phyloP scores from a whole-genome alignment of 768 basidiomycete genomes.

The Leccinum rimulosum region DNA sequence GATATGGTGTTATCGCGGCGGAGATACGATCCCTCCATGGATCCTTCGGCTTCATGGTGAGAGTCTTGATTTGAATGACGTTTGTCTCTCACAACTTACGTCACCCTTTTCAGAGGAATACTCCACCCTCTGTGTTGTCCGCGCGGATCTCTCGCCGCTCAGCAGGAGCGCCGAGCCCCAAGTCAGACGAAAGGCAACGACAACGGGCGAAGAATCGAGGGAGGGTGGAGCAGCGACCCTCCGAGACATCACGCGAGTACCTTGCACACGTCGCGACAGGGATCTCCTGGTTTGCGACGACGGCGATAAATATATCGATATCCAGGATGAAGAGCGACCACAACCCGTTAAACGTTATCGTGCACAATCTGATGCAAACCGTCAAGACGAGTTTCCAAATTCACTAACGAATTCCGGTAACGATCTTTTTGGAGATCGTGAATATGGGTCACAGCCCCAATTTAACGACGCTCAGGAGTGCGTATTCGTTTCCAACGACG shows the following conservation, averaged over 20 bases:
- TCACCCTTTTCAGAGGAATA: constrained; percentile 51
- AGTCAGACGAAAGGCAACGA: constrained; percentile 24
- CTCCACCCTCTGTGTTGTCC: constrained; percentile 75
- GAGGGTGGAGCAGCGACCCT: background rate
- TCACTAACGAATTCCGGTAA: constrained; percentile 4
- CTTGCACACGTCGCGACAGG: constrained; percentile 42
- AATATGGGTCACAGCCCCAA: background rate
- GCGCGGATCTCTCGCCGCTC: constrained; percentile 72
- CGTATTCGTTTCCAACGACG: background rate
- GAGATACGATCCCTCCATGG: constrained; percentile 69
- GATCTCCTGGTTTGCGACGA: too few relatives aligned
- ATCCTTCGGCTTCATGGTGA: constrained; percentile 55
- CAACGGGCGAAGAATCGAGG: background rate
- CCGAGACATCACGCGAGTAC: background rate
- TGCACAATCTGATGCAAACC: constrained; percentile 6
- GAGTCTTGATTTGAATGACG: background rate
- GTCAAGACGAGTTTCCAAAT: background rate
- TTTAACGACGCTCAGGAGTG: constrained; percentile 9
- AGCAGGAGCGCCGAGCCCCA: constrained; percentile 69
- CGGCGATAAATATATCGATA: background rate
- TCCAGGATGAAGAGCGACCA: constrained; percentile 3
- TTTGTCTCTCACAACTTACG: constrained; percentile 1
- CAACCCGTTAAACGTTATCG: constrained; percentile 17
- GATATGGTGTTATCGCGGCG: constrained; percentile 83
- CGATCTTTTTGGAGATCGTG: constrained; percentile 25